Evolutionary conservation across 2,329 filamentous ascomycete species (phyloP).

Genomic region (Cadophora gregata): DNA sequence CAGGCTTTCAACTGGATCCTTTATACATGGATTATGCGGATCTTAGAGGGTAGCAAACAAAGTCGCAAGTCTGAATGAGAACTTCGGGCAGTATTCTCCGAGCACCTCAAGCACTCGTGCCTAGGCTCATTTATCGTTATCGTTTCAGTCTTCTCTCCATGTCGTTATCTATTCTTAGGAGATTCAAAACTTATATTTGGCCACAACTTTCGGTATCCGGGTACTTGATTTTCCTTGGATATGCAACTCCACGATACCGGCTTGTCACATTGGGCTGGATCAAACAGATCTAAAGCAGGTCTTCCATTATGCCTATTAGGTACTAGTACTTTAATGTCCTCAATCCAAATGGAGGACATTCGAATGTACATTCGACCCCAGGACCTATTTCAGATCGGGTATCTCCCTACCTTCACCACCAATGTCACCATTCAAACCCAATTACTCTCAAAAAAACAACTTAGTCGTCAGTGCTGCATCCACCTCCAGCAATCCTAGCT

Average conservation of each 20-base stretch:
- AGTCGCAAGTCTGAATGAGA: background rate
- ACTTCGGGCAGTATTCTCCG: background rate
- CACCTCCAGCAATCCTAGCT: background rate
- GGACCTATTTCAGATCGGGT: background rate
- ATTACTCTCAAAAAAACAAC: too few relatives aligned
- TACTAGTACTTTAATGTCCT: background rate
- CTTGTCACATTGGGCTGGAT: background rate
- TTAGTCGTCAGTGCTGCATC: background rate
- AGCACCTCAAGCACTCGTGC: too few relatives aligned
- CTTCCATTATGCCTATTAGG: background rate
- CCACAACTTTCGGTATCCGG: too few relatives aligned
- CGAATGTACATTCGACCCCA: background rate
- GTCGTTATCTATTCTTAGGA: too few relatives aligned
- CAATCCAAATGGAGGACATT: background rate
- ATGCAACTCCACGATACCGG: too few relatives aligned
- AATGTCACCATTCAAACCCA: background rate
- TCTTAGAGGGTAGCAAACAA: background rate
- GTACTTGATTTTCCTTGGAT: too few relatives aligned
- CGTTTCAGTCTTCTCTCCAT: too few relatives aligned
- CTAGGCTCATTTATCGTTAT: too few relatives aligned
- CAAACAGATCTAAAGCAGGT: background rate
- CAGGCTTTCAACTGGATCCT: background rate
- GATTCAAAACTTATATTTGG: too few relatives aligned
- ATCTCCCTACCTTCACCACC: background rate
- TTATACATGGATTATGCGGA: conserved; percentile 1